phyloP scores from a whole-genome alignment of 2,329 filamentous ascomycete genomes.

The Paecilomyces sp. region DNA sequence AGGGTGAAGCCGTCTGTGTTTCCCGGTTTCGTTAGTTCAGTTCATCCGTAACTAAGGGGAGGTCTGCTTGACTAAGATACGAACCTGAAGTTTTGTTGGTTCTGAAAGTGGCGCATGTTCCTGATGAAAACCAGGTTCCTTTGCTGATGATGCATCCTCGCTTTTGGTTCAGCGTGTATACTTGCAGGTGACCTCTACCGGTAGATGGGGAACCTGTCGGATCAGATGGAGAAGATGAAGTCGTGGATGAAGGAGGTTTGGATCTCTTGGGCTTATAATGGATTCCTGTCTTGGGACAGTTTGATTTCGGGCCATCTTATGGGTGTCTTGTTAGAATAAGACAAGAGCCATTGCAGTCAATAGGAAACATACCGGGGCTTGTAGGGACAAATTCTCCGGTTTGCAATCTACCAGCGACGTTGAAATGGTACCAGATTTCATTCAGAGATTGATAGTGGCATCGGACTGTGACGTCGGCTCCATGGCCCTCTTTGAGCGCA shows the following conservation, averaged over 20 bases:
- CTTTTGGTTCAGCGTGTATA: conserved; percentile 28
- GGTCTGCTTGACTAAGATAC: conserved; percentile 3
- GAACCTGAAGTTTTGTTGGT: conserved; percentile 20
- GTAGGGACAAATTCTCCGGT: conserved; percentile 27
- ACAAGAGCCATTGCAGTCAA: background rate
- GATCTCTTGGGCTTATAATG: conserved; percentile 55
- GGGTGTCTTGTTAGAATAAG: background rate
- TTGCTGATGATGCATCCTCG: conserved; percentile 60
- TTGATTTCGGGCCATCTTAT: conserved; percentile 51
- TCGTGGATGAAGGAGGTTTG: conserved; percentile 24
- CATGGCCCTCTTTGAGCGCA: conserved; percentile 49
- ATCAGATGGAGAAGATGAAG: conserved; percentile 21
- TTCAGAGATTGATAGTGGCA: conserved; percentile 45
- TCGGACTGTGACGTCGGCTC: conserved; percentile 51
- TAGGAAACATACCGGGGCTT: conserved; percentile 21
- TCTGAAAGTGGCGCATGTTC: conserved; percentile 58
- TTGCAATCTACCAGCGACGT: conserved; percentile 43
- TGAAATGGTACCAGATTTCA: conserved; percentile 59
- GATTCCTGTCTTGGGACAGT: conserved; percentile 56
- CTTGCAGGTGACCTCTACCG: conserved; percentile 56
- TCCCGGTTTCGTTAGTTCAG: conserved; percentile 3
- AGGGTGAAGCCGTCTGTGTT: conserved; percentile 42
- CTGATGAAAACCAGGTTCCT: conserved; percentile 61
- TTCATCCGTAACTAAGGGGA: background rate
- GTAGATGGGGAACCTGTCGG: conserved; percentile 39